A percentile compares a stretch with the other conserved stretches of the same genome.
These are phyloP conservation scores for Phialophora expanda DNA, from an alignment of 2,329 filamentous ascomycete genomes.

Conservation along the genomic window DNA sequence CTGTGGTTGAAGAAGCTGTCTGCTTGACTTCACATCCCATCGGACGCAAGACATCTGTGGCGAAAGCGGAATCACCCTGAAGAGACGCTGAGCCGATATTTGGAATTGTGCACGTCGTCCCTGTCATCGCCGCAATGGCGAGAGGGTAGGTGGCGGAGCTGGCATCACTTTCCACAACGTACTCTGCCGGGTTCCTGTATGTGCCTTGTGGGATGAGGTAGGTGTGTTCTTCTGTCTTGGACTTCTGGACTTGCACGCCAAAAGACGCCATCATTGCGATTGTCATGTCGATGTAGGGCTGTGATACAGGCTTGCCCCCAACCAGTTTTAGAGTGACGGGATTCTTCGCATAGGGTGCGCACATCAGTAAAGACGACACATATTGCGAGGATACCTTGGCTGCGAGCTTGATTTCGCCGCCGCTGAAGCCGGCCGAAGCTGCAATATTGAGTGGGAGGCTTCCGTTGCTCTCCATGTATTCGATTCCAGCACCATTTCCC, in stretches of 20 bases:
- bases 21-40: constrained; percentile 95
- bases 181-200: constrained; percentile 83
- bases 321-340: constrained; percentile 88
- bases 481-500: constrained; percentile 82
- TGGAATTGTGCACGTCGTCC: constrained; percentile 91
- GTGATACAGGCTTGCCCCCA: constrained; percentile 96
- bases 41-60: constrained; percentile 82
- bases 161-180: constrained; percentile 93
- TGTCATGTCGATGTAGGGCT: constrained; percentile 98
- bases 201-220: constrained; percentile 88
- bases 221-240: constrained; percentile 79
- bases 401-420: constrained; percentile 86
- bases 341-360: constrained; percentile 92
- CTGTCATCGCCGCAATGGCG: constrained; percentile 91
- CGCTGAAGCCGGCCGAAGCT: constrained; percentile 80
- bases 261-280: constrained; percentile 96
- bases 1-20: constrained; percentile 83
- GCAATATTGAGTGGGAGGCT: constrained; percentile 84
- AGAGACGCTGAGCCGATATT: constrained; percentile 93
- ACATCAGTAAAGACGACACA: constrained; percentile 95
- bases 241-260: constrained; percentile 78
- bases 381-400: constrained; percentile 99
- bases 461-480: constrained; percentile 81
- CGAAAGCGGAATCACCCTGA: constrained; percentile 94
- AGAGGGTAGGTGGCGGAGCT: constrained; percentile 97